A percentile compares a stretch with the other conserved stretches of the same genome.
These are phyloP conservation scores for Chenopodium quinoa DNA, from an alignment of 148 eudicot genomes.

Conservation along the genomic window DNA sequence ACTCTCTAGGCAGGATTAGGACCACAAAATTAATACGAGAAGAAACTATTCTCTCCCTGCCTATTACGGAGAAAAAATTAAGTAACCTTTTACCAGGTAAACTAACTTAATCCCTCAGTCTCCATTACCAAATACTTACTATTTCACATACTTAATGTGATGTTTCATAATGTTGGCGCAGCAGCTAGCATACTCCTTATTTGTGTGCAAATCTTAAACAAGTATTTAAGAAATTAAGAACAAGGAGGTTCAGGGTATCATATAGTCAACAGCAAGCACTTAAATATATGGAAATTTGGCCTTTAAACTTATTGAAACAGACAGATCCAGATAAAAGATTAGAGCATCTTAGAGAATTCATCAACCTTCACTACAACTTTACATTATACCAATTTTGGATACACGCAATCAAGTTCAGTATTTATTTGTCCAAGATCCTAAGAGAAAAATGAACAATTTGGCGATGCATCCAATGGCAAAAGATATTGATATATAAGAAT, in stretches of 20 bases:
- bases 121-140: not conserved
- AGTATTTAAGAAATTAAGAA: not conserved
- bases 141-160: not conserved
- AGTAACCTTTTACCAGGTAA: not conserved
- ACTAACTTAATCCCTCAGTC: not conserved
- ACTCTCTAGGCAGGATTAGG: constrained; percentile 1
- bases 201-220: not conserved
- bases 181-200: not conserved
- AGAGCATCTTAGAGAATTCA: not conserved
- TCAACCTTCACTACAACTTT: constrained; percentile 19
- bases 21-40: not conserved
- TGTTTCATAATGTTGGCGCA: not conserved
- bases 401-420: constrained; percentile 7
- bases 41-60: not conserved
- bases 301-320: not conserved
- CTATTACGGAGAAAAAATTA: not conserved
- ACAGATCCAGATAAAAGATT: not conserved
- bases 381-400: not conserved
- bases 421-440: constrained; percentile 6
- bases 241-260: not conserved
- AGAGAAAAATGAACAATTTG: constrained; percentile 20
- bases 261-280: not conserved
- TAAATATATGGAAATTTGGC: not conserved
- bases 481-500: constrained; percentile 13
- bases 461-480: constrained; percentile 14